Base-by-base conservation (phyloP, 768 basidiomycete genomes). In the Suillus ampliporus region DNA sequence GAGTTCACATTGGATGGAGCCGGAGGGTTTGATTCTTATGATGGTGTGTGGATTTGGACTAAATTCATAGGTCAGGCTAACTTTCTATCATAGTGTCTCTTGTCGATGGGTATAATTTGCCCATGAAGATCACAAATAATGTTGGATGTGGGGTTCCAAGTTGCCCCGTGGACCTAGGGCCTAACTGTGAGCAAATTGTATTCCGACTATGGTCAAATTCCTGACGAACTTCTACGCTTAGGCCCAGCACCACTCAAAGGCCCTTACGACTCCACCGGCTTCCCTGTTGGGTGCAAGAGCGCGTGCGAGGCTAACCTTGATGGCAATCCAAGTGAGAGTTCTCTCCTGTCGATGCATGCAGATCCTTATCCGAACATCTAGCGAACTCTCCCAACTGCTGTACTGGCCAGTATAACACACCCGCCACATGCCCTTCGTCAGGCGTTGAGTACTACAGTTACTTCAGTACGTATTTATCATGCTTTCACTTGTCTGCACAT, bases 51-150 rank as follows among this genome's bases (percentile, higher is more conserved):
- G 31, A 6, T 7, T 6, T 38, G 31, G 41, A 43, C 35, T 26
- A 26, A 6, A 10, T 4, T 15, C 34, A 53, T 57, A 13, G 38
- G 63, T 44, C 58, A 17, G 5, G 11, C 23, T 6, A 40, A 48
- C 23, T 31, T 37, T 7, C 26, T 23, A 23, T 37, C n/a, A 19
- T 59, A 87, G 87, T 89, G 40, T 87, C 87, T 31, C 77, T 89
- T 37, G 88, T 89, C 41, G 86, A 89, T 64, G 88, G 89, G 1
- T 88, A 80, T 66, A 88, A 90, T 68, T 71, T 90, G 14, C 89
- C 89, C 17, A 71, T 87, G 68, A 74, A 78, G 10, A 86, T 91
- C 64, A 77, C 75, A 58, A 89, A 86, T 74, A 82, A 80, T 71
- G 78, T 73, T 50, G 84, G 81, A 14, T 90, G 89, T 68, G 75